Evolutionary conservation across 2,329 filamentous ascomycete genomes (phyloP).

Genomic region (Aureobasidium sp.): DNA sequence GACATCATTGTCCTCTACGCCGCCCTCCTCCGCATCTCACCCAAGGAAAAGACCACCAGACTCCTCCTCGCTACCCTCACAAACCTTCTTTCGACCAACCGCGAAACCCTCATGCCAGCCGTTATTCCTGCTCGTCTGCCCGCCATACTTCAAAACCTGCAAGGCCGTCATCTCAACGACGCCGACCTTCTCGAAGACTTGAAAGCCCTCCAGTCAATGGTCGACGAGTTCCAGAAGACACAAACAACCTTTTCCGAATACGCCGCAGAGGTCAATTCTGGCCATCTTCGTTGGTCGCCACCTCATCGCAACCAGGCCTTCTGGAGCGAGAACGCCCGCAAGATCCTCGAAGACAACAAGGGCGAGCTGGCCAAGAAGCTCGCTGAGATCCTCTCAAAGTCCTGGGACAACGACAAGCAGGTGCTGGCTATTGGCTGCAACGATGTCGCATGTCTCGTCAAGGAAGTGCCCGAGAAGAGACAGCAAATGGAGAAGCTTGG

Average conservation of each 20-base stretch:
- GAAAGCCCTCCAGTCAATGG: conserved; percentile 48
- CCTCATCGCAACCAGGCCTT: conserved; percentile 81
- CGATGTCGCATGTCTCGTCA: conserved; percentile 81
- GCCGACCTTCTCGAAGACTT: conserved; percentile 48
- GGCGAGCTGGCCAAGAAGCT: conserved; percentile 72
- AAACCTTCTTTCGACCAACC: conserved; percentile 75
- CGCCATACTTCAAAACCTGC: conserved; percentile 51
- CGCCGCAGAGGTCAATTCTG: conserved; percentile 74
- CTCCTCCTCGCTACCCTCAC: conserved; percentile 81
- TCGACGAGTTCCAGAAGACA: conserved; percentile 75
- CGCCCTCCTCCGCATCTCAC: conserved; percentile 83
- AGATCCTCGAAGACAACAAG: conserved; percentile 76
- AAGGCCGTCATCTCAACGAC: conserved; percentile 44
- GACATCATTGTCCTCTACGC: conserved; percentile 87
- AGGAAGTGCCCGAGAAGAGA: conserved; percentile 80
- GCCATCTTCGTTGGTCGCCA: conserved; percentile 87
- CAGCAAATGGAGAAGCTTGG: conserved; percentile 73
- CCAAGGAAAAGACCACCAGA: conserved; percentile 96
- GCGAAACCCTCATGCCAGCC: conserved; percentile 63
- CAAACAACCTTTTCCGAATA: conserved; percentile 63
- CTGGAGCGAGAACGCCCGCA: conserved; percentile 85
- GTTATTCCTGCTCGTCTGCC: conserved; percentile 81
- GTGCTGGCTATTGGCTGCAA: conserved; percentile 90
- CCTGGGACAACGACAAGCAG: conserved; percentile 76
- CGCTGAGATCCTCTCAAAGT: conserved; percentile 76